These are phyloP conservation scores for Scortechinia acanthostroma DNA, from an alignment of 2,329 filamentous ascomycete species.

Conservation along the genomic window DNA sequence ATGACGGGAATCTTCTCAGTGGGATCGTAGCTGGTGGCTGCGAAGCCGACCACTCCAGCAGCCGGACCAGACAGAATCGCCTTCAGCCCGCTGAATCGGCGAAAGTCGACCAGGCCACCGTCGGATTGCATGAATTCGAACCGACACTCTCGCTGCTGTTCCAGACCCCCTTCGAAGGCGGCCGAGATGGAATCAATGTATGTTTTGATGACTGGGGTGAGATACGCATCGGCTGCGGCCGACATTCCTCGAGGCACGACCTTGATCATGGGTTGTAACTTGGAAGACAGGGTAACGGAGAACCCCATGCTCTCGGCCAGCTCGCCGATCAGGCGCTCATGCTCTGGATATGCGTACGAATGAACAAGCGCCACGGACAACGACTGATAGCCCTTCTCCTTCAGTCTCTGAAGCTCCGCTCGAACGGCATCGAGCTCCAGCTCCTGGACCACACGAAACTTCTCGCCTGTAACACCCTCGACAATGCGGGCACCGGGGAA, in stretches of 20 bases:
- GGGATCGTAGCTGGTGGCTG: slow-evolving; percentile 58
- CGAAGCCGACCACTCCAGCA: slow-evolving; percentile 64
- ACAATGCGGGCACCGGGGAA: background rate
- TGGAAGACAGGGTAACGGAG: slow-evolving; percentile 54
- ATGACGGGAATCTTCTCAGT: slow-evolving; percentile 59
- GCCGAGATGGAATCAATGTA: slow-evolving; percentile 59
- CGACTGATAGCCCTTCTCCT: slow-evolving; percentile 49
- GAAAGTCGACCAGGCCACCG: slow-evolving; percentile 32
- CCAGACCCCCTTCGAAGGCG: slow-evolving; percentile 57
- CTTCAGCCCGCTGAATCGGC: slow-evolving; percentile 51
- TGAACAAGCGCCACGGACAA: slow-evolving; percentile 64
- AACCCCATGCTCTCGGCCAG: slow-evolving; percentile 60
- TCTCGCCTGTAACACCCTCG: background rate
- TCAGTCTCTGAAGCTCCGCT: slow-evolving; percentile 46
- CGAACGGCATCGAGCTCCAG: slow-evolving; percentile 38
- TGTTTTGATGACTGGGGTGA: slow-evolving; percentile 61
- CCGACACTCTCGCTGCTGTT: slow-evolving; percentile 46
- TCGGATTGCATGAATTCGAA: slow-evolving; percentile 64
- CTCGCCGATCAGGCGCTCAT: slow-evolving; percentile 52
- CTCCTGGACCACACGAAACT: slow-evolving; percentile 10
- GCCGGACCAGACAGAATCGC: slow-evolving; percentile 63
- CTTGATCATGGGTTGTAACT: slow-evolving; percentile 68
- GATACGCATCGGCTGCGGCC: slow-evolving; percentile 62
- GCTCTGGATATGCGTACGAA: slow-evolving; percentile 62
- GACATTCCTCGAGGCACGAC: slow-evolving; percentile 59